Base-by-base conservation (phyloP, 2,329 filamentous ascomycete species). In the Endoconidiophora polonica region DNA sequence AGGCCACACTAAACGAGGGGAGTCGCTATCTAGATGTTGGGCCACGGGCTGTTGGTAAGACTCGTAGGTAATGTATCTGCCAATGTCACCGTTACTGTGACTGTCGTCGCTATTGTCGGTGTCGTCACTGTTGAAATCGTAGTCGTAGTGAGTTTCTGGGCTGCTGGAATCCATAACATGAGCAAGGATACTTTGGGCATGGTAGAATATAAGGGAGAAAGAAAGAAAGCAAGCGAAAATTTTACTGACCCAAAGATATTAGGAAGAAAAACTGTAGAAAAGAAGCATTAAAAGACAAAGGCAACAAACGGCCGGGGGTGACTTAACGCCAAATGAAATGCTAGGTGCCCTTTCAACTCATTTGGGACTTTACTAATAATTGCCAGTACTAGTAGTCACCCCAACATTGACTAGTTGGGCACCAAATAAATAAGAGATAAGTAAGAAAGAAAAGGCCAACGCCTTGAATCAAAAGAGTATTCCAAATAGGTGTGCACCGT, bases 81-180 rank as follows among this genome's bases (percentile, higher is more conserved):
- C 16, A 18, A 18, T 12, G 29, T 33, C 12, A 33, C 7, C 12
- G 29, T 33, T 33, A 33, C 7, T 49, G 58, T n/a, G 52, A 46
- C 38, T 54, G 54, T 44, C 52, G 54, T 44, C 55, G 56, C n/a
- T 37, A 50, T 23, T 43, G 48, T 20, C 36, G 49, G 40, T 37
- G 52, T 46, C 36, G 40, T 46, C n/a, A 42, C 22, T 42, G 20
- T 14, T 20, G 42, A 18, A 37, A 24, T 37, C 23, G 26, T 40
- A 36, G 33, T 46, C 38, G 26, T 33, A 33, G 12, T 9, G 29
- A 33, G 7, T 33, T 10, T 33, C 29, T 33, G 12, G 29, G 12
- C 12, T 12, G 29, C 29, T 33, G 9, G 40, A 38, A 49, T 16
- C 47, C 39, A 33, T 49, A 41, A 22, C 36, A 23, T 50, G 12